Percentiles rank a stretch among this genome's conserved stretches.
phyloP scores from a whole-genome alignment of 768 basidiomycete genomes.

The Favolaschia claudopus region DNA sequence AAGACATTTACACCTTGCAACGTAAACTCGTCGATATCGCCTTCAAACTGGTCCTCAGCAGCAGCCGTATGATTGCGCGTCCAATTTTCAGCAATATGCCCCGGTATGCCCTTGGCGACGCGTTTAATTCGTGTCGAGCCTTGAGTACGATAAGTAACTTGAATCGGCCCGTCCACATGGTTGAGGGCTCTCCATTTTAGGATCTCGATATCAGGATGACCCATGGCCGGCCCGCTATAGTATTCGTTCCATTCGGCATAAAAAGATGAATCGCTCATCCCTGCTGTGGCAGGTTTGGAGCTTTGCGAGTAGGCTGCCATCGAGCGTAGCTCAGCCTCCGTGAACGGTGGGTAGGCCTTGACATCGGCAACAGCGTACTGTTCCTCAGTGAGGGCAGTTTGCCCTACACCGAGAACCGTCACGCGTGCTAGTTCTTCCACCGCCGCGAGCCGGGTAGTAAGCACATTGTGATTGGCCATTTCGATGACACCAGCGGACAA shows the following conservation, averaged over 20 bases:
- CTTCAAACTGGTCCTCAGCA: constrained; percentile 87
- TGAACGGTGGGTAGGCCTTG: constrained; percentile 63
- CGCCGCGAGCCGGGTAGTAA: constrained; percentile 98
- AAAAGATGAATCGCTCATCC: constrained; percentile 86
- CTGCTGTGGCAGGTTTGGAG: constrained; percentile 97
- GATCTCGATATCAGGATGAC: constrained; percentile 92
- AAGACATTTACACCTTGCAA: constrained; percentile 95
- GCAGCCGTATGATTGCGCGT: constrained; percentile 94
- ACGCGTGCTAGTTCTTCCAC: constrained; percentile 98
- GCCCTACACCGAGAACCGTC: constrained; percentile 97
- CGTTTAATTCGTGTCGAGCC: constrained; percentile 83
- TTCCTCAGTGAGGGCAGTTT: constrained; percentile 77
- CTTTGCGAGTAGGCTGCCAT: constrained; percentile 94
- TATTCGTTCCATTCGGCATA: constrained; percentile 85
- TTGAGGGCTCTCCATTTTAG: constrained; percentile 99
- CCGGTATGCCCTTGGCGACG: constrained; percentile 99
- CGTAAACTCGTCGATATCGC: constrained; percentile 95
- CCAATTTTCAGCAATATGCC: constrained; percentile 96
- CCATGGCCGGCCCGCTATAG: constrained; percentile 71
- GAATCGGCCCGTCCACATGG: constrained; percentile 97
- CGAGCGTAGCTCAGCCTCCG: constrained; percentile 87
- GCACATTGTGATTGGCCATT: constrained; percentile 97
- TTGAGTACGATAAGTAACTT: constrained; percentile 95
- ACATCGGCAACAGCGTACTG: neutral
- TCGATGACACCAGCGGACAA: constrained; percentile 98